Evolutionary conservation across 2,329 filamentous ascomycete genomes (phyloP), one percentile per base, ranked within the genome.

Genomic region (Diplodia intermedia): DNA sequence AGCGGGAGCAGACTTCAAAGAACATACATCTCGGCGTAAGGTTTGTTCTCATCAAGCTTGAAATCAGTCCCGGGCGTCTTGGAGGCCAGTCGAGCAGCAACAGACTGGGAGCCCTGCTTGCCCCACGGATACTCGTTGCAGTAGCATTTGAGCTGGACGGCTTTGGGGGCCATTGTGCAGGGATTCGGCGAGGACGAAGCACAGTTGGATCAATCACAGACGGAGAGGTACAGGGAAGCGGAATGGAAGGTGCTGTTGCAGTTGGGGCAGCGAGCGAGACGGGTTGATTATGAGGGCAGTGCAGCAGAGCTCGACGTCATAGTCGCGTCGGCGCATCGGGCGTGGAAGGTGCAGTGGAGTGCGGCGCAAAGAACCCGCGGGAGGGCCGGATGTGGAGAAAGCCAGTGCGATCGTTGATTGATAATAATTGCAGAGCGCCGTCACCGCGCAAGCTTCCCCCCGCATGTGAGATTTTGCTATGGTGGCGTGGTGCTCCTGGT

Each of bases 71-170:
- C 86, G 0, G 88, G 88, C 0, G 89, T 91, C 71, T 89, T 86
- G 12, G 85, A 83, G 73, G 89, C 91, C 11, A 92, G 80, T 52
- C 82, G 83, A 1, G 89, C 91, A 14, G 89, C 88, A 14, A 92
- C 77, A 0, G 90, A 92, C 2, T 89, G 77, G 15, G 82, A 84
- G 33, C 90, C 90, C 72, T 86, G 83, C 75, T 88, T 91, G 2
- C 91, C 91, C 90, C 90, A 93, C 12, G 86, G 83, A 71, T 92
- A 92, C 72, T 89, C 80, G 75, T 87, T 88, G 75, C 84, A 85
- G 53, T 80, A 78, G 72, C 85, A 87, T 71, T 82, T 82, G 29
- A 88, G 74, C 72, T 86, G 84, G 68, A 87, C 80, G 12, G 87
- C 81, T 67, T 82, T 81, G 50, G 84, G 79, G 43, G 81, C 77